A percentile compares a stretch with the other conserved stretches of the same genome.
Evolutionary conservation across 495 filamentous ascomycete genomes (phyloP).

Genomic region (Podospora australis): DNA sequence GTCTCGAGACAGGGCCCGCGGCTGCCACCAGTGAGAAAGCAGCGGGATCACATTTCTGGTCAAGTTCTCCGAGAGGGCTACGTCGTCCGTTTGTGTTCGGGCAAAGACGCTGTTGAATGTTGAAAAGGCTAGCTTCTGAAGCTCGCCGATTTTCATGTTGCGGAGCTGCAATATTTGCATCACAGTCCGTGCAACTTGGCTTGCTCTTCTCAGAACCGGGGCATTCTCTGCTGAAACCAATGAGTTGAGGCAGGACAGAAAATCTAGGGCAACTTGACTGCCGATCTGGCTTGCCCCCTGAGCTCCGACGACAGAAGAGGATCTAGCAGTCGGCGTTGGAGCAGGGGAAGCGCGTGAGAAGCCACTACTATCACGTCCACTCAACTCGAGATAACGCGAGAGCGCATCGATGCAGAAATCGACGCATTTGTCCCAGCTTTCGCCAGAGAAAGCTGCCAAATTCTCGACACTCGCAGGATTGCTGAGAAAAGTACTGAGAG

Average conservation of each 20-base stretch:
- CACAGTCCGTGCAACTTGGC: conserved; percentile 51
- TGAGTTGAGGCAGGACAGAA: conserved; percentile 58
- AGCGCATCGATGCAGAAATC: conserved; percentile 60
- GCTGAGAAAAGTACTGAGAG: conserved; percentile 60
- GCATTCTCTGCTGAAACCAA: conserved; percentile 65
- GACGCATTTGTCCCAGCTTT: conserved; percentile 62
- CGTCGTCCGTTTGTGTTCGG: conserved; percentile 59
- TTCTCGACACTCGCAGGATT: conserved; percentile 73
- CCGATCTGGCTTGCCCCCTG: conserved; percentile 22
- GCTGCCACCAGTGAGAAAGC: conserved; percentile 65
- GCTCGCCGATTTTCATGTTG: conserved; percentile 47
- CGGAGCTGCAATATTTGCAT: conserved; percentile 58
- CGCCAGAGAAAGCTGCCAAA: conserved; percentile 41
- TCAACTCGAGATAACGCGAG: conserved; percentile 34
- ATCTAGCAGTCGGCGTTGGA: conserved; percentile 30
- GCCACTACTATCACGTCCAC: conserved; percentile 28
- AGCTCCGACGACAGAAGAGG: conserved; percentile 16
- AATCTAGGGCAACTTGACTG: conserved; percentile 43
- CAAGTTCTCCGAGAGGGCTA: conserved; percentile 51
- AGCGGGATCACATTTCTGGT: conserved; percentile 59
- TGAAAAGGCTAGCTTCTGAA: conserved; percentile 66
- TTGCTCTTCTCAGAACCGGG: conserved; percentile 55
- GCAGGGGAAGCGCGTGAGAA: conserved; percentile 38
- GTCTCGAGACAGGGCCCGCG: conserved; percentile 59
- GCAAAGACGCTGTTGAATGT: conserved; percentile 65